Base-by-base conservation (phyloP, 2,329 filamentous ascomycete species). In the Aspergillus bombycis region DNA sequence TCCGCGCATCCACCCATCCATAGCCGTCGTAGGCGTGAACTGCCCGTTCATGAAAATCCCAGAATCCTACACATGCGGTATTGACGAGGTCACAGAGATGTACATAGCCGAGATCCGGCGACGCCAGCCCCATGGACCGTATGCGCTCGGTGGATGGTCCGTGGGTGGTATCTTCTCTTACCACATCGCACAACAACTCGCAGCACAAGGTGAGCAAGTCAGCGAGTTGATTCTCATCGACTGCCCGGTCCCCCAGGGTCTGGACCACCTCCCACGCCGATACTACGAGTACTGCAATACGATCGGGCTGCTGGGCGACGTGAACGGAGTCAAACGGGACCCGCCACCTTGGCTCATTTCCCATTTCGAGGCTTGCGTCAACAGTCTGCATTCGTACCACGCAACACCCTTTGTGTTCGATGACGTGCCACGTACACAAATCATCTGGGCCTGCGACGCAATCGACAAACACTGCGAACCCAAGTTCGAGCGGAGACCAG, bases 131-230 rank as follows among this genome's bases (percentile, higher is more conserved):
- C 67, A 72, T 7, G 76, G 77, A 0, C 87, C 88, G 0, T 91
- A 90, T 74, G 80, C 83, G 41, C 74, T 91, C 1, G 84, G 85
- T 7, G 90, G 89, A 23, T 91, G 89, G 89, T 90, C 86, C 26
- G 89, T 88, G 1, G 90, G 89, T 11, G 89, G 89, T 43, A 86
- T 90, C 41, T 86, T 88, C 60, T 87, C 88, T 34, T 91, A 85
- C 69, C 86, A 89, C 68, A 85, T 86, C n/a, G 82, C 86, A 69
- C 82, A 83, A 62, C 84, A 88, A 67, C 81, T 90, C 11, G 80
- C 80, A 60, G 80, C 80, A 64, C 80, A 78, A 0, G 84, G 85
- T 14, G 68, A 72, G 12, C 68, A 71, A 12, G 85, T 89, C 1
- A 82, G 83, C 2, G 77, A 83, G 57, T 80, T 90, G 14, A 80